Evolutionary conservation across 1,284 basidiomycete species (phyloP), one percentile per base, ranked within the genome.

Genomic region (Athelia sp.): DNA sequence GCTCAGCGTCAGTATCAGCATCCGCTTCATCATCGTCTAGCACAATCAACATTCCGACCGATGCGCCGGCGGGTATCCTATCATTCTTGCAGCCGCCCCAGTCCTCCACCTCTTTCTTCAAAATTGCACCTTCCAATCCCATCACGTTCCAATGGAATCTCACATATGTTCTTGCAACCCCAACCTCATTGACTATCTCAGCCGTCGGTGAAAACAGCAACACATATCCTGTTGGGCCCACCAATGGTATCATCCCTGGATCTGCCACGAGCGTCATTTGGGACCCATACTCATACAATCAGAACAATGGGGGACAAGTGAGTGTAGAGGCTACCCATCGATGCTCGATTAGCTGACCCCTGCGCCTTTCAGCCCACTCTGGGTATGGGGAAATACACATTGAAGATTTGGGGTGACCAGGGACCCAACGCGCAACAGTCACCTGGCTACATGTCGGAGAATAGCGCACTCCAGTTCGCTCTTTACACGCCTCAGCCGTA

Each of bases 71-170:
- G 9, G 90, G 90, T 21, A 74, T 75, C 36, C 66, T 91, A 52
- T 76, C 81, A 50, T 82, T 90, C 63, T 89, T 87, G 23, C 78
- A 90, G 62, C 93, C 93, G 1, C 84, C 90, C 0, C 77, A 82
- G 55, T 85, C 87, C 10, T 82, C 82, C 21, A 82, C 84, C 3
- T 91, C 90, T 4, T 98, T 81, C 72, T 96, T 87, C 76, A 96
- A 97, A 76, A 89, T 98, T 58, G 90, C 88, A 0, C 68, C 72
- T 0, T 74, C 75, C 43, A 78, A 90, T 60, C 74, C 74, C 50
- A 78, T 96, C 62, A 96, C 92, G 18, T 92, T 96, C 67, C 91
- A 78, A n/a, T 97, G 93, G 93, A 95, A 93, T 65, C 79, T 90
- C 57, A 91, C 88, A 18, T 75, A 75, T 54, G 71, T 95, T 21